These are phyloP conservation scores for Dothideomycetes sp. DNA, from an alignment of 2,329 filamentous ascomycete genomes.

Conservation along the genomic window DNA sequence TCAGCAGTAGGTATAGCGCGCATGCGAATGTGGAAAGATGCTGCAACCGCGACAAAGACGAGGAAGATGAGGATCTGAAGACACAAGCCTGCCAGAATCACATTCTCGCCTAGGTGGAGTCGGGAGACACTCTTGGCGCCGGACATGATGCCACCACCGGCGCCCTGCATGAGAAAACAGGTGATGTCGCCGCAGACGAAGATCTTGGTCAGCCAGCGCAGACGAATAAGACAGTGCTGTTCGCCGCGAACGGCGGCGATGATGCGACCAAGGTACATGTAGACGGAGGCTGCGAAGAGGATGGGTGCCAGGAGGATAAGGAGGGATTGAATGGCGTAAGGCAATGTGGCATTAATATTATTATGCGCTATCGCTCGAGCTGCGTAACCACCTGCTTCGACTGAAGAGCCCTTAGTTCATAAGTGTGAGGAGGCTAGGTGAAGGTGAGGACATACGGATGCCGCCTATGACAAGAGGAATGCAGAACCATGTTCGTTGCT, in stretches of 20 bases:
- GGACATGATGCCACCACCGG: conserved; percentile 30
- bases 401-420: not conserved
- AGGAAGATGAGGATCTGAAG: conserved; percentile 48
- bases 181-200: conserved; percentile 46
- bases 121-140: conserved; percentile 14
- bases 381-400: conserved; percentile 1
- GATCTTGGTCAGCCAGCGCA: conserved; percentile 38
- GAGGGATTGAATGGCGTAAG: conserved; percentile 30
- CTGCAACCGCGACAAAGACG: conserved; percentile 40
- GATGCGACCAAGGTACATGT: conserved; percentile 38
- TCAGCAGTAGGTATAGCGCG: conserved; percentile 10
- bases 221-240: conserved; percentile 30
- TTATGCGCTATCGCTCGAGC: not conserved
- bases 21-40: conserved; percentile 39
- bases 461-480: conserved; percentile 1
- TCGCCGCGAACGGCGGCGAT: conserved; percentile 31
- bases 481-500: not conserved
- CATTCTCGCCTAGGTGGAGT: conserved; percentile 32
- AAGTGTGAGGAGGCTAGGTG: not conserved
- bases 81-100: conserved; percentile 45
- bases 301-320: conserved; percentile 36
- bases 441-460: not conserved
- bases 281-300: conserved; percentile 39
- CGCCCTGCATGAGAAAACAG: conserved; percentile 41
- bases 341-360: conserved; percentile 2